Conservation (phyloP, 2,329 filamentous ascomycete species). For the Trichoderma brevicompactum region DNA sequence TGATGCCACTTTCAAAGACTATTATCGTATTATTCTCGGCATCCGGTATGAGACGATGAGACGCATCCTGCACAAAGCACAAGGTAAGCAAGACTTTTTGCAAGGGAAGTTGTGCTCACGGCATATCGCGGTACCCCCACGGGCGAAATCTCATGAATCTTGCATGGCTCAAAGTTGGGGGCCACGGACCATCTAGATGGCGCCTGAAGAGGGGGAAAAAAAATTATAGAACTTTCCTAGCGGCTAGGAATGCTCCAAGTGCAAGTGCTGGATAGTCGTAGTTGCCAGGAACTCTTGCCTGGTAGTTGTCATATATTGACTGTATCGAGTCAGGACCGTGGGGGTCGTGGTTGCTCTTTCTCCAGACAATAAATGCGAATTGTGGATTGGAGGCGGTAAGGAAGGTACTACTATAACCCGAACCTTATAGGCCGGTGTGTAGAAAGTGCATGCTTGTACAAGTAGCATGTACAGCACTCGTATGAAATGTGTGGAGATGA, state of each 20-base stretch:
- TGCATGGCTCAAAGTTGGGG: slow-evolving; percentile 16
- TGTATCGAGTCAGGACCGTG: slow-evolving; percentile 6
- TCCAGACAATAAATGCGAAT: background rate
- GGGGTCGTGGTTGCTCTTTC: slow-evolving; percentile 7
- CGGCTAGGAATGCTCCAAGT: background rate
- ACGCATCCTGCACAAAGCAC: too few species aligned
- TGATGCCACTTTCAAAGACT: too few species aligned
- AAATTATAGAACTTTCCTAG: slow-evolving; percentile 18
- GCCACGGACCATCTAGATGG: background rate
- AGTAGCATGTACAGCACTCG: background rate
- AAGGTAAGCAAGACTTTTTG: too few species aligned
- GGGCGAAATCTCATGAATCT: slow-evolving; percentile 15
- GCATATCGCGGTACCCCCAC: slow-evolving; percentile 5
- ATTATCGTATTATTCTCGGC: too few species aligned
- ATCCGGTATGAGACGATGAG: too few species aligned
- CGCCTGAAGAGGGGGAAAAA: background rate
- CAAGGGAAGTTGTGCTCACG: too few species aligned
- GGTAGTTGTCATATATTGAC: background rate
- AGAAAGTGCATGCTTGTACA: background rate
- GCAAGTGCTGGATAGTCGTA: background rate
- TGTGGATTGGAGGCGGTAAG: background rate
- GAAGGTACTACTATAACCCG: too few species aligned
- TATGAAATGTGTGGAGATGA: slow-evolving; percentile 6
- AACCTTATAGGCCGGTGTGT: too few species aligned
- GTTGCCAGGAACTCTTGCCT: too few species aligned